phyloP scores from a whole-genome alignment of 2,329 filamentous ascomycete species.

The Ambrosiella beaveri region DNA sequence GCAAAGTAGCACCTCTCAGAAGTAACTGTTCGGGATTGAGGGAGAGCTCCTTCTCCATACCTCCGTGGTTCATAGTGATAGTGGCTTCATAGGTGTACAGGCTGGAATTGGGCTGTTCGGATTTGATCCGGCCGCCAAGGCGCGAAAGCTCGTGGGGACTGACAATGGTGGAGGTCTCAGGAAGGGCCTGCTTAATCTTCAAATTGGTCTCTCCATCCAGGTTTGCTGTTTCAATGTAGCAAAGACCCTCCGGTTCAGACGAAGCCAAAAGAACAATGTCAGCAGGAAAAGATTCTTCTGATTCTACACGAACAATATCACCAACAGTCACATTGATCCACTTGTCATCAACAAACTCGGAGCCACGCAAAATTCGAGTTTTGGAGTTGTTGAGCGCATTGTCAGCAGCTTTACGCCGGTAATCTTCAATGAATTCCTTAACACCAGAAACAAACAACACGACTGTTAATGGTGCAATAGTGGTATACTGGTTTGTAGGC shows the following conservation, averaged over 20 bases:
- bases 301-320: slow-evolving; percentile 83
- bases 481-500: slow-evolving; percentile 89
- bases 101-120: slow-evolving; percentile 95
- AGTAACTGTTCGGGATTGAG: slow-evolving; percentile 85
- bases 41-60: slow-evolving; percentile 81
- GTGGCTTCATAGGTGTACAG: slow-evolving; percentile 97
- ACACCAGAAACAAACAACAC: slow-evolving; percentile 88
- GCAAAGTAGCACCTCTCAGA: slow-evolving; percentile 76
- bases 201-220: slow-evolving; percentile 95
- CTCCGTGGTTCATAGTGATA: slow-evolving; percentile 74
- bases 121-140: slow-evolving; percentile 70
- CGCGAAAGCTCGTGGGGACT: slow-evolving; percentile 73
- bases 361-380: slow-evolving; percentile 66
- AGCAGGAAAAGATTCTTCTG: slow-evolving; percentile 85
- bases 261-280: slow-evolving; percentile 84
- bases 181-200: slow-evolving; percentile 95
- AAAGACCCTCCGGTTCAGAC: slow-evolving; percentile 91
- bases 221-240: slow-evolving; percentile 97
- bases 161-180: slow-evolving; percentile 77
- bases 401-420: slow-evolving; percentile 74
- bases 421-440: slow-evolving; percentile 90
- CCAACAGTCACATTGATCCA: slow-evolving; percentile 91
- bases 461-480: slow-evolving; percentile 80
- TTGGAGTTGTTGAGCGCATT: slow-evolving; percentile 75
- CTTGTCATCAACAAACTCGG: slow-evolving; percentile 67